phyloP scores from a whole-genome alignment of 495 filamentous ascomycete genomes.

The Pyrenula massariospora region DNA sequence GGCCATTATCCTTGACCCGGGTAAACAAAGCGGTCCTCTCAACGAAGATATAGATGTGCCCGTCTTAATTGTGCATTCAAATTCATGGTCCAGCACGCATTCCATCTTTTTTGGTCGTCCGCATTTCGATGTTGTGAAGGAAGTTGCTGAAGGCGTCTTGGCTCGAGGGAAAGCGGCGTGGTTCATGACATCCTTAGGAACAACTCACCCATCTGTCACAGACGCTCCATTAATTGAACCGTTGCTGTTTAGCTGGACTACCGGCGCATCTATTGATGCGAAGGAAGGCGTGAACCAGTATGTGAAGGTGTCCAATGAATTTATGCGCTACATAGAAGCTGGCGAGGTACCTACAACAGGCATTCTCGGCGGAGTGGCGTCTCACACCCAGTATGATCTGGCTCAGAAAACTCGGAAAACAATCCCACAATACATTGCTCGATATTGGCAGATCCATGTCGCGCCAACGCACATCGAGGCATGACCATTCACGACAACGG shows the following conservation, averaged over 20 bases:
- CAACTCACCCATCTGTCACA: slow-evolving; percentile 38
- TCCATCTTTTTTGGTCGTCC: slow-evolving; percentile 35
- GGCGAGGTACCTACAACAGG: not conserved
- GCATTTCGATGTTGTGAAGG: slow-evolving; percentile 38
- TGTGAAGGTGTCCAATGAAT: slow-evolving; percentile 30
- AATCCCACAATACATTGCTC: not conserved
- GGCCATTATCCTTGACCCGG: slow-evolving; percentile 36
- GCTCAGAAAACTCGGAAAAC: not conserved
- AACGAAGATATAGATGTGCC: slow-evolving; percentile 38
- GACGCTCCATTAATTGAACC: slow-evolving; percentile 42
- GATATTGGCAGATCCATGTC: not conserved
- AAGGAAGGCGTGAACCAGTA: slow-evolving; percentile 30
- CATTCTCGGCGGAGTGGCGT: not conserved
- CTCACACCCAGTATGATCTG: not conserved
- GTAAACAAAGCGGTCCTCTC: slow-evolving; percentile 37
- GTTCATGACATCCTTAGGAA: slow-evolving; percentile 40
- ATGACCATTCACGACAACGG: too few species aligned
- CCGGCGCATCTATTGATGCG: slow-evolving; percentile 29
- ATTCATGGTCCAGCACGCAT: slow-evolving; percentile 33
- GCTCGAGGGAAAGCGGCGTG: slow-evolving; percentile 24
- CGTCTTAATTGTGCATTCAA: slow-evolving; percentile 34
- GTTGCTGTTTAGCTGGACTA: slow-evolving; percentile 32
- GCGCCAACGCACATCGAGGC: not conserved
- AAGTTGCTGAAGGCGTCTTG: slow-evolving; percentile 27
- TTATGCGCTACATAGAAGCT: slow-evolving; percentile 21